Base-by-base conservation (phyloP, 108 stramenopile species). In the Cyclotella sp. region DNA sequence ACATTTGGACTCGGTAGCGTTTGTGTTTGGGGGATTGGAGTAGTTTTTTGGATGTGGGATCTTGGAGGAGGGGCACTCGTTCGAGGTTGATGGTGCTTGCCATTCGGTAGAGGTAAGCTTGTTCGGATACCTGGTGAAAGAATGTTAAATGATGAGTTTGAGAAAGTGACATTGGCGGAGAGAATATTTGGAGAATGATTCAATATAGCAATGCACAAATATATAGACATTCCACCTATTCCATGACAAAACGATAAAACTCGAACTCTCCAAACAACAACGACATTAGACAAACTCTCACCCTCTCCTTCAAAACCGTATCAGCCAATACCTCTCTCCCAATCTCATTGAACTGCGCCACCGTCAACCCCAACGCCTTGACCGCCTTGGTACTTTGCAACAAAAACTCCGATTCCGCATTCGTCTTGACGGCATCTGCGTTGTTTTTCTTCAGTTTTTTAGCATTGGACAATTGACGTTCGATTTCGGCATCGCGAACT, bases 81-180 rank as follows among this genome's bases (percentile, higher is more conserved):
- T 87, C 87, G 63, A 91, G 79, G 30, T 85, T 74, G 16, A 91
- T 62, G 13, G 85, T 77, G 27, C 84, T 75, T 27, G 88, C 85
- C 61, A 91, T 79, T 21, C 90, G 87, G 69, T 91, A 91, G 63
- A 91, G 84, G 63, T 91, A 91, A 27, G 90, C 90, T 78, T 91
- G 90, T 74, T 91, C 90, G 57, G 87, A 89, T 1, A 90, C 86
- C 80, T 84, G 21, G 16, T 68, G 15, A 21, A 9, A 10, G 26
- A 6, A 3, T 54, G 6, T 1, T 67, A 7, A 13, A 15, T 41
- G 16, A 45, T 22, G 49, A 13, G 45, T 30, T 59, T 40, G 18
- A 19, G 43, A 22, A 44, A 4, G 45, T 26, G 14, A n/a, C n/a
- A n/a, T n/a, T n/a, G n/a, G n/a, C n/a, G n/a, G n/a, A n/a, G n/a